These are phyloP conservation scores for Cryptosporidium viatorum DNA, from an alignment of 169 alveolate genomes.

Conservation along the genomic window DNA sequence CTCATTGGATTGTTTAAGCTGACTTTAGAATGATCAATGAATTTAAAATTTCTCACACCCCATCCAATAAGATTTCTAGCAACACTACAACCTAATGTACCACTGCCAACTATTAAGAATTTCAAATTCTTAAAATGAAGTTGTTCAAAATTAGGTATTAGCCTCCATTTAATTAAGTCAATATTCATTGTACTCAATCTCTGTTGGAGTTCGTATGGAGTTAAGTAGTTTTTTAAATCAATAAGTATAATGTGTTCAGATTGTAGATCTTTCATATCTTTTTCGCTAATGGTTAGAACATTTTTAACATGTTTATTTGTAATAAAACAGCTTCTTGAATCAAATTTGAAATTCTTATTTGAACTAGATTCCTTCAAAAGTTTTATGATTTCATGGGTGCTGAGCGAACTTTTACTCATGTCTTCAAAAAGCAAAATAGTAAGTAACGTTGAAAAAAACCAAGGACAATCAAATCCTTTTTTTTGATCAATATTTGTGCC, in stretches of 20 bases:
- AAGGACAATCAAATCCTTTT: slow-evolving; percentile 19
- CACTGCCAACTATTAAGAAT: slow-evolving; percentile 87
- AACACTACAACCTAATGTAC: slow-evolving; percentile 83
- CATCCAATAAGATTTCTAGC: slow-evolving; percentile 88
- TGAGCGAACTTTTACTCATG: neutral
- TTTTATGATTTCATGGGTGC: neutral
- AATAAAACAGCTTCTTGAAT: neutral
- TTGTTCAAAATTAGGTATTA: slow-evolving; percentile 84
- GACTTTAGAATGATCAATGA: slow-evolving; percentile 89
- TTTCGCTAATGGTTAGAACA: neutral
- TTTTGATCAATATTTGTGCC: neutral
- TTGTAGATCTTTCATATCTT: neutral
- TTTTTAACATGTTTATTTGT: slow-evolving; percentile 5
- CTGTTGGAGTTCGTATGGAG: slow-evolving; percentile 20
- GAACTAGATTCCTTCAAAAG: neutral
- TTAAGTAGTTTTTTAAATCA: slow-evolving; percentile 34
- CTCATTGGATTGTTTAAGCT: slow-evolving; percentile 90
- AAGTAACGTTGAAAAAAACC: slow-evolving; percentile 50
- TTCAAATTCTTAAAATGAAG: slow-evolving; percentile 79
- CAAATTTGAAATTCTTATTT: neutral
- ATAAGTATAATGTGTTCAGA: neutral
- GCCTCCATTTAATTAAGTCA: slow-evolving; percentile 91
- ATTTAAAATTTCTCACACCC: slow-evolving; percentile 89
- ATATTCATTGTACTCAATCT: slow-evolving; percentile 80
- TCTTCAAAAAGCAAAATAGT: neutral